Base-by-base conservation (phyloP, 129 eudicot species). In the Erigeron canadensis region DNA sequence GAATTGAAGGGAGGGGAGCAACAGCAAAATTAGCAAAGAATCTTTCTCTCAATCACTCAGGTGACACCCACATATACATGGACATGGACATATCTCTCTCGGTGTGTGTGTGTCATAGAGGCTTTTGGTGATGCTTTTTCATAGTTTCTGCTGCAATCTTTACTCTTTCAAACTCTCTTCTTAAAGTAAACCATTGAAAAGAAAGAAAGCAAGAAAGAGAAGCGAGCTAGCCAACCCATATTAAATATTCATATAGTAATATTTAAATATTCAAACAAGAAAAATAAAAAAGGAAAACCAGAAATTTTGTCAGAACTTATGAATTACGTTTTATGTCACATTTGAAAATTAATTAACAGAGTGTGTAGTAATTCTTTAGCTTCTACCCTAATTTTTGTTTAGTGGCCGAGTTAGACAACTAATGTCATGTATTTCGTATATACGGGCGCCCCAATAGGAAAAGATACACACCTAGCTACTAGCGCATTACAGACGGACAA, bases 141-240 rank as follows among this genome's bases (percentile, higher is more conserved):
- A 70, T 67, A 65, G 84, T 72, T 79, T 78, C 65, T 61, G 81
- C 71, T 61, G 76, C 71, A 51, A 74, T 50, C 82, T 80, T 80
- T 88, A 64, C 83, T 81, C 90, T 86, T 86, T 89, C 83, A 80
- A 70, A 65, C 57, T 60, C 82, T 75, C 80, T 65, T 70, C 78
- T 70, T 61, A 85, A 86, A 81, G 82, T 85, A 86, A 67, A 71
- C 77, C 82, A 51, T 81, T 83, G 61, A 79, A 86, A 83, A 79
- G 79, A 75, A 75, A 83, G 83, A 48, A 61, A 77, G 80, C 48
- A 56, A 77, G 68, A 45, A 41, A 21, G 58, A 39, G 63, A n/a
- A n/a, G n/a, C n/a, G n/a, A n/a, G 73, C 45, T 28, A 53, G 58
- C 58, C 73, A 54, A 75, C 63, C 53, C 57, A 50, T 8, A 63